Base-by-base conservation (phyloP, 768 basidiomycete species). In the Russula emetica region DNA sequence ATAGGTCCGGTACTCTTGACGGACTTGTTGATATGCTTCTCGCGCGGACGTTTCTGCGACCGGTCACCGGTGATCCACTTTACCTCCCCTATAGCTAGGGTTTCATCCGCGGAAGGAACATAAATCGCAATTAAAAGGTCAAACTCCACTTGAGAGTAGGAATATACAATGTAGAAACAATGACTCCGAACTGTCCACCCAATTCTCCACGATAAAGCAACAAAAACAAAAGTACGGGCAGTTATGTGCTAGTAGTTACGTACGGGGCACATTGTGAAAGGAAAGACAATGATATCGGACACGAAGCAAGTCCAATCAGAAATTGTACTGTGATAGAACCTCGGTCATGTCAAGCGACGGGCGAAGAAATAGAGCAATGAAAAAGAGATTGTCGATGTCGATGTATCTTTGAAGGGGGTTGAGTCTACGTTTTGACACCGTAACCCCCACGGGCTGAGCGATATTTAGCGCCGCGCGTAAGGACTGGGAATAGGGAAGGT, bases 131-230 rank as follows among this genome's bases (percentile, higher is more conserved):
- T n/a, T 34, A 34, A n/a, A 45, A 45, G 3, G 3, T 45, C 7
- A 18, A 16, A 24, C 18, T 32, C 42, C 32, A 34, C 11, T 26
- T 45, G 28, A 32, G 36, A 28, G 28, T 36, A 34, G 22, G 22
- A 9, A 36, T 36, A 47, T 55, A 61, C 53, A 26, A n/a, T 34
- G 7, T 61, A 45, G 60, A 54, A 32, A n/a, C 5, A 20, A 36
- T 47, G 16, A 5, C 45, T 32, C 22, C 34, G 47, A 55, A 28
- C 11, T 5, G 53, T 61, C 60, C 18, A 6, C 44, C 20, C 10
- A 55, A 3, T 7, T 20, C 6, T 9, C 30, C 16, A 54, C 52
- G 30, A 47, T 11, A 49, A 36, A 45, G 34, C 20, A 54, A 36
- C 30, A 1, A 32, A 32, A n/a, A n/a, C n/a, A n/a, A 1, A 53